phyloP scores from a whole-genome alignment of 1,139 yeast genomes.

The Trichomonascaceae sp. region DNA sequence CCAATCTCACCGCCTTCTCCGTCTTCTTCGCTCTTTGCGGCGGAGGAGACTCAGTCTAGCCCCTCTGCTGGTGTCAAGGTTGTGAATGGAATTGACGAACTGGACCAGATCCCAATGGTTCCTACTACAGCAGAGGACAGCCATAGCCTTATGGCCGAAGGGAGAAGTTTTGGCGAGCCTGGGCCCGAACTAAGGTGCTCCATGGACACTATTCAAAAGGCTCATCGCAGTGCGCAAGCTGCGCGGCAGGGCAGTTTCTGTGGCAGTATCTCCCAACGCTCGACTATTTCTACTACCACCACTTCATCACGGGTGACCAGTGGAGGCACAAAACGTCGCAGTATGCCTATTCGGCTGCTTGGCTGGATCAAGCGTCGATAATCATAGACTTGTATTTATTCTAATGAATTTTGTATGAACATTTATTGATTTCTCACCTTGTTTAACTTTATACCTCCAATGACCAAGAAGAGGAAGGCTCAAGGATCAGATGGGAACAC shows the following conservation, averaged over 20 bases:
- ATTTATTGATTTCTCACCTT: not conserved
- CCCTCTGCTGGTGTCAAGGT: slow-evolving; percentile 1
- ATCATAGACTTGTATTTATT: not conserved
- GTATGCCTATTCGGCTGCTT: not conserved
- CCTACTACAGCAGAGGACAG: no score
- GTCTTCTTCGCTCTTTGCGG: slow-evolving; percentile 4
- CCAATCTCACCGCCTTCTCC: slow-evolving; percentile 2
- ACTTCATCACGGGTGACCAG: no score
- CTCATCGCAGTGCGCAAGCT: not conserved
- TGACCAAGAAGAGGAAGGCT: not conserved
- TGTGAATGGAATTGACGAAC: slow-evolving; percentile 3
- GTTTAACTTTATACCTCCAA: no score
- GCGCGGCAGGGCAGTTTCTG: no score
- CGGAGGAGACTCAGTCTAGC: slow-evolving; percentile 1
- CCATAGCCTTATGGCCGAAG: not conserved
- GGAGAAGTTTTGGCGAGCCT: slow-evolving; percentile 18
- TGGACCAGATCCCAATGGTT: slow-evolving; percentile 5
- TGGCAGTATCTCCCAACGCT: not conserved
- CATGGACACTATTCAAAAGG: slow-evolving; percentile 4
- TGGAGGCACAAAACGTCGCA: not conserved
- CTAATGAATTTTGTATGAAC: not conserved
- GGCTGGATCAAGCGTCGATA: not conserved
- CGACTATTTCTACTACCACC: not conserved
- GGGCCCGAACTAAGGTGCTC: slow-evolving; percentile 18
- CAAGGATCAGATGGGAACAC: not conserved